phyloP scores from a whole-genome alignment of 1,284 basidiomycete species.

The Irpex sp. region DNA sequence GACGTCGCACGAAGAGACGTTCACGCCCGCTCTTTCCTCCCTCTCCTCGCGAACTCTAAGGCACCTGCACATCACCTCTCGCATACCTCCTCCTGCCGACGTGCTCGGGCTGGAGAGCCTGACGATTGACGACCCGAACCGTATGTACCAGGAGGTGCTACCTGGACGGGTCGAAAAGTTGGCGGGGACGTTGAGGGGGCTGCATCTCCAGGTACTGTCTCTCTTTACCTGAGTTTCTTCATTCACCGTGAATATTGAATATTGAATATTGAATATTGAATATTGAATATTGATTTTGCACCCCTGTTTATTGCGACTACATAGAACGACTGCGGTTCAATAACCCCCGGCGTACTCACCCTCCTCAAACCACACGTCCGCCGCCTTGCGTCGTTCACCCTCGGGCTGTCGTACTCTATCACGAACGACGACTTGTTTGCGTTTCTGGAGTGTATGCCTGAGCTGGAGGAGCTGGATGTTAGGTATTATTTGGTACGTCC shows the following conservation, averaged over 20 bases:
- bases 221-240: background rate
- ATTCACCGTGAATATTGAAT: too few species aligned
- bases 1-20: background rate
- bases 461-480: constrained; percentile 33
- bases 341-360: constrained; percentile 50
- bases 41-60: background rate
- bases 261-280: too few species aligned
- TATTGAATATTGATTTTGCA: too few species aligned
- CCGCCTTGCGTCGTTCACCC: constrained; percentile 27
- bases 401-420: constrained; percentile 52
- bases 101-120: background rate
- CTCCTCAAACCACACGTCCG: constrained; percentile 33
- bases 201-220: background rate
- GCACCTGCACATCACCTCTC: background rate
- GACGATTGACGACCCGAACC: background rate
- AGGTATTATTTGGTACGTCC: constrained; percentile 43
- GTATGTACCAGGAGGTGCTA: background rate
- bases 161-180: background rate
- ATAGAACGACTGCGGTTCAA: constrained; percentile 46
- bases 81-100: background rate
- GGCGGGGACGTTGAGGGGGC: background rate
- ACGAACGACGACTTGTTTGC: constrained; percentile 42
- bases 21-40: background rate
- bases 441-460: constrained; percentile 35
- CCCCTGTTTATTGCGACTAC: too few species aligned